These are phyloP conservation scores for Exophiala lecanii-corni DNA, from an alignment of 2,329 filamentous ascomycete species.

Conservation along the genomic window DNA sequence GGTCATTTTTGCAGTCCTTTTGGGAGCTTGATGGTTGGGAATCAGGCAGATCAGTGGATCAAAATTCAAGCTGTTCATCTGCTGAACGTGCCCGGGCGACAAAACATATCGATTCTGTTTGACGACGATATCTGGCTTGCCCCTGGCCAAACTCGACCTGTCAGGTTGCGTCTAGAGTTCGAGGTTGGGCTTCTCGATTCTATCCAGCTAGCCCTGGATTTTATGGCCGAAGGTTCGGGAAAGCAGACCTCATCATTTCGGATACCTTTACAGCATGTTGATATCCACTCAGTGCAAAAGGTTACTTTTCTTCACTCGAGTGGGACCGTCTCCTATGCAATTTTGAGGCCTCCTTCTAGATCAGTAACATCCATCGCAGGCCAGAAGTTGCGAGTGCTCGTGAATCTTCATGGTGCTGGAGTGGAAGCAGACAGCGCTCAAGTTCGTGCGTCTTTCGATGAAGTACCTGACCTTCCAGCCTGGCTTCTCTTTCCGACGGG, in stretches of 20 bases:
- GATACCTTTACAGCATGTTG: slow-evolving; percentile 22
- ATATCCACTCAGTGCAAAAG: slow-evolving; percentile 45
- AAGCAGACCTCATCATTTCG: slow-evolving; percentile 18
- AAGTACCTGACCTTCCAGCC: slow-evolving; percentile 48
- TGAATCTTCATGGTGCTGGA: slow-evolving; percentile 54
- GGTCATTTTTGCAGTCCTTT: slow-evolving; percentile 44
- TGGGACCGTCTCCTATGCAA: slow-evolving; percentile 53
- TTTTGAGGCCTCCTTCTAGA: slow-evolving; percentile 50
- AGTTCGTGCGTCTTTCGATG: slow-evolving; percentile 46
- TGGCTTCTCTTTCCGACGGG: slow-evolving; percentile 55
- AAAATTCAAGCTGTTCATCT: slow-evolving; percentile 2
- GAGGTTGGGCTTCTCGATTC: slow-evolving; percentile 1
- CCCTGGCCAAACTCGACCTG: slow-evolving; percentile 33
- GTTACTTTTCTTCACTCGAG: slow-evolving; percentile 52
- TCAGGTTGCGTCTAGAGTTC: slow-evolving; percentile 19
- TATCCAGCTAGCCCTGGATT: slow-evolving; percentile 9
- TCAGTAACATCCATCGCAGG: slow-evolving; percentile 31
- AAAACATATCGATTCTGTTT: slow-evolving; percentile 3
- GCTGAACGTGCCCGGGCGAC: not conserved
- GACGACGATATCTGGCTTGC: slow-evolving; percentile 14
- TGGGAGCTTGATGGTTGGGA: slow-evolving; percentile 27
- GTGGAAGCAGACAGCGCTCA: slow-evolving; percentile 48
- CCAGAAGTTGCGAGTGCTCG: slow-evolving; percentile 42
- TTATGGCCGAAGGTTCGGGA: not conserved
- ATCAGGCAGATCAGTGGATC: slow-evolving; percentile 15